Evolutionary conservation across 768 basidiomycete species (phyloP).

Genomic region (Cubamyces lactineus): DNA sequence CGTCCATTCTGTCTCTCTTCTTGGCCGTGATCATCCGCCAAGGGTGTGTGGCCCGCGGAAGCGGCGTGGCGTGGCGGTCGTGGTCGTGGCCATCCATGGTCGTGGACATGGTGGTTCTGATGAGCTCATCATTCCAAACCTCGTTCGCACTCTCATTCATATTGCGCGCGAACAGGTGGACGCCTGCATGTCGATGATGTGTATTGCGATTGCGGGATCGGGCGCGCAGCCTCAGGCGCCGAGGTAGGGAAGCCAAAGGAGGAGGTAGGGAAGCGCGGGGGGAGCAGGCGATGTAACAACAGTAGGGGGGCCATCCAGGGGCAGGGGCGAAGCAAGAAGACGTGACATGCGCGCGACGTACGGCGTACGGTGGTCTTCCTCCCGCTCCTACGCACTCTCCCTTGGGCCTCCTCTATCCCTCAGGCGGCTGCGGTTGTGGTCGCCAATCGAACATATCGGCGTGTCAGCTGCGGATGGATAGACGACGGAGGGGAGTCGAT

Average conservation of each 20-base stretch:
- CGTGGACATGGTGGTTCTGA: background rate
- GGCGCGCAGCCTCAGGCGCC: background rate
- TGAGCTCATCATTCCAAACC: slow-evolving; percentile 4
- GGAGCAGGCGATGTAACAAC: background rate
- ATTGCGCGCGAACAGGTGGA: slow-evolving; percentile 12
- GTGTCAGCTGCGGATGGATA: background rate
- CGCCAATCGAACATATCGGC: background rate
- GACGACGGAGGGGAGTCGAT: background rate
- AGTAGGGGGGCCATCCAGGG: slow-evolving; percentile 1
- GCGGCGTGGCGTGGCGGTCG: no score
- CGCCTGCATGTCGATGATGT: slow-evolving; percentile 18
- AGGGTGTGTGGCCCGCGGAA: no score
- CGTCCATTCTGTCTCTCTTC: background rate
- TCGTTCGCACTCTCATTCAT: no score
- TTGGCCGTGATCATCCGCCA: background rate
- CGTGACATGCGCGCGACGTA: slow-evolving; percentile 2
- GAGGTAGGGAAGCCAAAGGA: no score
- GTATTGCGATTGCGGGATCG: no score
- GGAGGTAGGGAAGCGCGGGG: background rate
- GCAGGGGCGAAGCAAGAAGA: background rate
- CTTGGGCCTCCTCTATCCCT: no score
- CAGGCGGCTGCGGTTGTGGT: background rate
- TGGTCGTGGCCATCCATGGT: no score
- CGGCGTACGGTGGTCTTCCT: no score
- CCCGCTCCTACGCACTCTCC: no score